Evolutionary conservation across 1,284 basidiomycete species (phyloP), one percentile per base, ranked within the genome.

Genomic region (Pseudozyma sp.): DNA sequence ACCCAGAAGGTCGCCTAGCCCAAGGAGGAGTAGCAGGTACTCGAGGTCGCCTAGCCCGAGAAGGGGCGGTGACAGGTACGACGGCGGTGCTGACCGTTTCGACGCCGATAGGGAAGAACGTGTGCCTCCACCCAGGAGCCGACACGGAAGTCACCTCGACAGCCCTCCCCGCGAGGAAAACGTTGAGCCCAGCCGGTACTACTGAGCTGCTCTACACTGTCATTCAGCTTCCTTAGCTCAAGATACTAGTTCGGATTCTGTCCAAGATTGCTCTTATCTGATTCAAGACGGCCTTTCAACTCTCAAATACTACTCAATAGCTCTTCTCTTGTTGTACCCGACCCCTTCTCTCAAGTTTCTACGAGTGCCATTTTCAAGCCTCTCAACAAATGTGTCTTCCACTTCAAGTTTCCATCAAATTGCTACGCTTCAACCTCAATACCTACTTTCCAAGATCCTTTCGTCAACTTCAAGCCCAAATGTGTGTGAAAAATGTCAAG

Each of bases 71-170:
- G 59, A 50, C 31, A 43, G 57, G 19, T 55, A 62, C 64, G 58
- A 42, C 25, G 25, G 65, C 16, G 58, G 61, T 2, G 58, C 55
- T 25, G 59, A 50, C 31, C 35, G 57, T 16, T 55, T 55, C 64
- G 58, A 42, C 14, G 66, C 16, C 31, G 62, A 64, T 39, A 51
- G 73, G 16, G 64, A 76, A 12, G 69, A 76, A 31, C 21, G 73
- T 7, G 59, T 66, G 6, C 65, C 73, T 18, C 65, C 65, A 7
- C 73, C 73, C 13, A 52, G 73, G 9, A 58, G 49, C 38, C 55
- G 72, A 18, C 60, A 68, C 40, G 72, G 68, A 53, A 76, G 73
- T 49, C 69, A 76, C 57, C 58, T 76, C 44, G 73, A 76, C 62
- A 72, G 69, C 60, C 73, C 73, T 1, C 73, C 73, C 13, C 73